Base-by-base conservation (phyloP, 2,329 filamentous ascomycete genomes). In the Penicillium sp. region DNA sequence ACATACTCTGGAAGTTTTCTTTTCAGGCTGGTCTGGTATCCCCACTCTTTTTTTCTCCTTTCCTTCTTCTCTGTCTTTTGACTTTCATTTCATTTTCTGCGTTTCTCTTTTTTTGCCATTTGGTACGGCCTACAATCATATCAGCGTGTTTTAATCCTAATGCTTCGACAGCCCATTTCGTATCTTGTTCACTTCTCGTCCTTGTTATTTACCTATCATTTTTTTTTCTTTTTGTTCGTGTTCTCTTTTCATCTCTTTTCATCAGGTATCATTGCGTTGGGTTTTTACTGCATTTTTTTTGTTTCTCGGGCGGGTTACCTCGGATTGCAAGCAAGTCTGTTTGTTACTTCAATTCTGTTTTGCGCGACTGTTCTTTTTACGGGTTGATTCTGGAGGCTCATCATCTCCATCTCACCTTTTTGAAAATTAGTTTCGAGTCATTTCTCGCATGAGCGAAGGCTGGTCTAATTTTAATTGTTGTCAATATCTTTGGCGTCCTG, bases 91-190 rank as follows among this genome's bases (percentile, higher is more conserved):
- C 59, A 40, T 35, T 49, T 47, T 35, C 44, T 40, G 44, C 58
- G 56, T 50, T 61, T 22, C 26, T 24, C 10, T 35, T 13, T 24
- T 19, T 22, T 22, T n/a, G 49, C 49, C 49, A n/a, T 22, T 35
- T 51, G 30, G 28, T 22, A 24, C 30, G 30, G 49, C 49, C 35
- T 51, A 22, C 51, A 47, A 28, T 17, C 50, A 62, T 47, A 66
- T 60, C 57, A 69, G 67, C 65, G 64, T 62, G 64, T 45, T 60
- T 65, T 68, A 68, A 67, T 68, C 47, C 56, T 69, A 68, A 68
- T 69, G 50, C 60, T 68, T 63, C 33, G 61, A 62, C 54, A 69
- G 65, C 65, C 57, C 62, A 42, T 44, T 42, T 56, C 26, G 30
- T 50, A 53, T 44, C 33, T 49, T 59, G 33, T 40, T 24, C 19